phyloP scores from a whole-genome alignment of 768 basidiomycete genomes.

The Tubosaeta sp. region DNA sequence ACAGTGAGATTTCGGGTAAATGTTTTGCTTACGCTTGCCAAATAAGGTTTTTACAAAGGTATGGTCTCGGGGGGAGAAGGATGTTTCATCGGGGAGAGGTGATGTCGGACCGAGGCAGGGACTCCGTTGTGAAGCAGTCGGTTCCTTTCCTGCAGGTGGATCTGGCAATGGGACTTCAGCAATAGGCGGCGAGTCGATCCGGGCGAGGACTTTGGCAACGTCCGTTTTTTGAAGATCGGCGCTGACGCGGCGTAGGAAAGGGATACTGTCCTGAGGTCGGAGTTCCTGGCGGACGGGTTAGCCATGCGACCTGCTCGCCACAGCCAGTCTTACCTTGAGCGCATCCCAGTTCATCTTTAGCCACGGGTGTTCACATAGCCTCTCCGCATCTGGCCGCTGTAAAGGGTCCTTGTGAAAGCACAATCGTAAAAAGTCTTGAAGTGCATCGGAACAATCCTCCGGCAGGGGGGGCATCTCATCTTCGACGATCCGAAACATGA shows the following conservation, averaged over 20 bases:
- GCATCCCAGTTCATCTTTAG: slow-evolving; percentile 73
- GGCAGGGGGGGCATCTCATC: slow-evolving; percentile 88
- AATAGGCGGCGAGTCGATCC: slow-evolving; percentile 28
- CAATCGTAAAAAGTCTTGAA: slow-evolving; percentile 74
- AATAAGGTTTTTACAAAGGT: slow-evolving; percentile 91
- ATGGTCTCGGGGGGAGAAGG: slow-evolving; percentile 65
- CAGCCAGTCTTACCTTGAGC: slow-evolving; percentile 54
- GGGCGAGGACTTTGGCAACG: slow-evolving; percentile 48
- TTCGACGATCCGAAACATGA: slow-evolving; percentile 98
- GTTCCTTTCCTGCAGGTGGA: slow-evolving; percentile 38
- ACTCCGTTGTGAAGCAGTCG: slow-evolving; percentile 35
- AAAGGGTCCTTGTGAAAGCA: slow-evolving; percentile 90
- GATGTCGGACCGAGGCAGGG: slow-evolving; percentile 35
- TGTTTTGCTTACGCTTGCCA: slow-evolving; percentile 68
- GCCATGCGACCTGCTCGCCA: not conserved
- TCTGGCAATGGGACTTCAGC: slow-evolving; percentile 42
- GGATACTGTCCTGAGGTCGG: slow-evolving; percentile 90
- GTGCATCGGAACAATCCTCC: slow-evolving; percentile 66
- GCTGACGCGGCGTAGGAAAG: slow-evolving; percentile 90
- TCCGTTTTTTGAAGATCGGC: slow-evolving; percentile 77
- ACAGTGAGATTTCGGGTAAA: not conserved
- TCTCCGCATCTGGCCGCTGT: slow-evolving; percentile 77
- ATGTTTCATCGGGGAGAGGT: slow-evolving; percentile 29
- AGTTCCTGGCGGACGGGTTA: slow-evolving; percentile 49
- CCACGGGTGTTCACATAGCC: slow-evolving; percentile 90